Evolutionary conservation across 257 asterid species (phyloP).

Genomic region (Solanum etuberosum): DNA sequence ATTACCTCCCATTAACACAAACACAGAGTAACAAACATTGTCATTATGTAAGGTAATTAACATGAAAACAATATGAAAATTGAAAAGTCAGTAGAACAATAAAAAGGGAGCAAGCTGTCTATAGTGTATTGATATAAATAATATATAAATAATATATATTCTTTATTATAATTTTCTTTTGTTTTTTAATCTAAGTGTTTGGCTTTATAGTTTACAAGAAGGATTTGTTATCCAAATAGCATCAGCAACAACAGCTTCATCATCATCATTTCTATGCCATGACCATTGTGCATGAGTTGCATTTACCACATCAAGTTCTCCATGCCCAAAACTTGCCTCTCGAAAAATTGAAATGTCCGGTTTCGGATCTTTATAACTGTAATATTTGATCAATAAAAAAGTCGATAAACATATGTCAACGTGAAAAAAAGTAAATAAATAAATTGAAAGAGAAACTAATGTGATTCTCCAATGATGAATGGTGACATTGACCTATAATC

Average conservation of each 20-base stretch:
- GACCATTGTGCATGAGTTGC: conserved; percentile 64
- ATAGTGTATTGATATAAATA: no score
- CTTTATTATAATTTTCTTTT: background rate
- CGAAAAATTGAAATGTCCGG: conserved; percentile 54
- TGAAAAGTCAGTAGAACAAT: background rate
- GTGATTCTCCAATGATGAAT: background rate
- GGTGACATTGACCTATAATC: background rate
- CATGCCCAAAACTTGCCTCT: conserved; percentile 92
- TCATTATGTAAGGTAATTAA: no score
- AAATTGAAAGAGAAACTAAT: background rate
- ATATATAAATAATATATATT: no score
- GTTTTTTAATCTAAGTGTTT: background rate
- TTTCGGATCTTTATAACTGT: conserved; percentile 44
- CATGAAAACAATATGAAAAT: no score
- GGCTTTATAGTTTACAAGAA: background rate
- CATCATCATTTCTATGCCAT: conserved; percentile 68
- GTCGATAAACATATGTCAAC: background rate
- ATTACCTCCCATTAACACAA: no score
- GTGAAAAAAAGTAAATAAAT: background rate
- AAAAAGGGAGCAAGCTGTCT: background rate
- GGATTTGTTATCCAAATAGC: conserved; percentile 28
- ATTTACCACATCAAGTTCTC: conserved; percentile 40
- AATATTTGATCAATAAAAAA: background rate
- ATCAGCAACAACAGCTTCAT: conserved; percentile 34
- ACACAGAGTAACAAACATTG: no score